Evolutionary conservation across 2,329 filamentous ascomycete genomes (phyloP), one percentile per base, ranked within the genome.

Genomic region (Drechslera avenae): DNA sequence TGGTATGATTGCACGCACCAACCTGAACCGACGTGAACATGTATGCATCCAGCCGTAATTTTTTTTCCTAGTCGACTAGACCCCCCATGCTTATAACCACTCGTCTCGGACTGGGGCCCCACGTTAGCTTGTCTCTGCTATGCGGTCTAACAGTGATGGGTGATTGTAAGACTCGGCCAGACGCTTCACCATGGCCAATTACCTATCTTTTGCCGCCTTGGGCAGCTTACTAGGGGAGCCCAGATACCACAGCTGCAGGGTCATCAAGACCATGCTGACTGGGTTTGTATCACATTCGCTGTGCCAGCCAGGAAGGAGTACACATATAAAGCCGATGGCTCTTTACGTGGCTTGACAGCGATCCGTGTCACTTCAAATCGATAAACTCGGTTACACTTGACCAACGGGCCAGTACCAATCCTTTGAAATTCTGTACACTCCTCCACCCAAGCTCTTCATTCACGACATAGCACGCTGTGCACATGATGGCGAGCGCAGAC

Each of bases 401-500:
- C 26, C 35, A 8, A 36, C 18, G 43, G 17, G 30, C 18, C 14
- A 40, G 36, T 33, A 33, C 26, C 23, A 18, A 23, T 36, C 21
- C 23, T 40, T 34, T 30, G 17, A 16, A 16, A 6, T 14, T 16
- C 16, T 46, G 23, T 51, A 18, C 37, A n/a, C 23, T 36, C 32
- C 21, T 36, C 34, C 34, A 14, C n/a, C 3, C 31, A n/a, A n/a
- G 7, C 39, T 39, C 32, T 26, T 40, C 12, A 18, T 35, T 36
- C 10, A 19, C 31, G 3, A 39, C 18, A 46, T 14, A 36, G 16
- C 10, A 36, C 14, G 42, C 32, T 5, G 13, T 34, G n/a, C n/a
- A 30, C 28, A 49, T 41, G 49, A 70, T 70, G 68, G 66, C 69
- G 7, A 49, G 63, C 30, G 63, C 62, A 47, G 64, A 69, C 17